A percentile compares a stretch with the other conserved stretches of the same genome.
phyloP scores from a whole-genome alignment of 148 eudicot genomes.

The Talinum fruticosum region DNA sequence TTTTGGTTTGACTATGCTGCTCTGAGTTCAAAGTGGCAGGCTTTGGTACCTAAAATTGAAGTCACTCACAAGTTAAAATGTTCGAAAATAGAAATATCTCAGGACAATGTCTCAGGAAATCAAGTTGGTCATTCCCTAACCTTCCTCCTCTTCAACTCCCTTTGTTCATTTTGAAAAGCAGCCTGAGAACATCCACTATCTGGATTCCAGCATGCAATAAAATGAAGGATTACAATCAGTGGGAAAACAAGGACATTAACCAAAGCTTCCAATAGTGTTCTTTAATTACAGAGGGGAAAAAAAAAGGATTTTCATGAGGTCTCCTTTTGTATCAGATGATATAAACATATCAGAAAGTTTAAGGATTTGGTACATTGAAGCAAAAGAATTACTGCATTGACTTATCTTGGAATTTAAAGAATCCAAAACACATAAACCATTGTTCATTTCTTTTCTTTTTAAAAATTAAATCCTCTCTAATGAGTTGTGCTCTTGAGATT shows the following conservation, averaged over 20 bases:
- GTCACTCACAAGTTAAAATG: background rate
- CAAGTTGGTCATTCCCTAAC: slow-evolving; percentile 29
- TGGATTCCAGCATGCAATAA: slow-evolving; percentile 14
- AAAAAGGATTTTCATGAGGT: background rate
- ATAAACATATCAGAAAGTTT: background rate
- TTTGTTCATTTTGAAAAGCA: slow-evolving; percentile 42
- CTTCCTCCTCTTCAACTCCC: slow-evolving; percentile 54
- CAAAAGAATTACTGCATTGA: background rate
- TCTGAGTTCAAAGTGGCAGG: slow-evolving; percentile 30
- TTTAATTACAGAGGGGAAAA: no score
- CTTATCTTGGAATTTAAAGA: background rate
- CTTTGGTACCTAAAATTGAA: slow-evolving; percentile 36
- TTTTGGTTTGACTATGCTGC: slow-evolving; percentile 26
- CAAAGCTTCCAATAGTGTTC: background rate
- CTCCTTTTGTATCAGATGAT: background rate
- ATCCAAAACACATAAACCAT: background rate
- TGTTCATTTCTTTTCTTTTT: background rate
- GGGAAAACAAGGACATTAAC: background rate
- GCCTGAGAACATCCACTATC: slow-evolving; percentile 37
- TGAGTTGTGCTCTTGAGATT: background rate
- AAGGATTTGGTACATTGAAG: background rate
- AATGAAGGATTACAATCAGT: background rate
- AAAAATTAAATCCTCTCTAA: background rate
- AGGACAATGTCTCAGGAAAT: slow-evolving; percentile 13
- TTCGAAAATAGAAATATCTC: slow-evolving; percentile 12